Evolutionary conservation across 2,329 filamentous ascomycete genomes (phyloP), one percentile per base, ranked within the genome.

Genomic region (Apiospora saccharicola): DNA sequence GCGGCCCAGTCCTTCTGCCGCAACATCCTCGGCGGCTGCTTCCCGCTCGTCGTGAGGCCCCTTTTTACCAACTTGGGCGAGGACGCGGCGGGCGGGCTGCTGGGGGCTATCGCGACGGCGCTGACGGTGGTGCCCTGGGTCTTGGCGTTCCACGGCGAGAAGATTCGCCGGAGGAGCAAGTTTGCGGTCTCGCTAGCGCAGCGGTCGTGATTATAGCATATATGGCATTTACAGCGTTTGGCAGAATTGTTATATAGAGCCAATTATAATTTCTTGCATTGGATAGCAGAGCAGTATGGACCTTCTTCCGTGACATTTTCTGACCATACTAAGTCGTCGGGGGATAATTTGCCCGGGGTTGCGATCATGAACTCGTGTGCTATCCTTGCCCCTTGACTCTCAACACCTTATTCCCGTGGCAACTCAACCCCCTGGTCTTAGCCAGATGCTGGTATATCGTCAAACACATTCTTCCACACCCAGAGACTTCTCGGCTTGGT

Each of bases 61-160:
- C 89, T 98, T 86, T 98, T 96, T 78, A 86, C 82, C 1, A 90
- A 90, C 10, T 83, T 98, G 57, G 93, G 93, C 0, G 91, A 92
- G 76, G 89, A 89, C 8, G 90, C 87, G 1, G 94, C 94, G 0
- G 93, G 92, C 3, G 93, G 90, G 74, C 79, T 98, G 67, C 83
- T 98, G 8, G 95, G 95, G 6, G 93, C 91, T 0, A 89, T 98
- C 73, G 92, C 90, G 14, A 82, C 84, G 1, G 80, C 88, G 1
- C 81, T 98, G 74, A 95, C 93, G 0, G 80, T 93, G 1, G 94
- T 97, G n/a, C 96, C 95, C 0, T 98, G 94, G 93, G 90, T 95
- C 0, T 81, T 98, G 70, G 89, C 95, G 0, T 90, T 96, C 44
- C 96, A 90, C 76, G 96, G 95, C 0, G 90, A 92, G 46, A 88